phyloP scores from a whole-genome alignment of 192 early-diverging fungal genomes.

The Backusella macrospora region DNA sequence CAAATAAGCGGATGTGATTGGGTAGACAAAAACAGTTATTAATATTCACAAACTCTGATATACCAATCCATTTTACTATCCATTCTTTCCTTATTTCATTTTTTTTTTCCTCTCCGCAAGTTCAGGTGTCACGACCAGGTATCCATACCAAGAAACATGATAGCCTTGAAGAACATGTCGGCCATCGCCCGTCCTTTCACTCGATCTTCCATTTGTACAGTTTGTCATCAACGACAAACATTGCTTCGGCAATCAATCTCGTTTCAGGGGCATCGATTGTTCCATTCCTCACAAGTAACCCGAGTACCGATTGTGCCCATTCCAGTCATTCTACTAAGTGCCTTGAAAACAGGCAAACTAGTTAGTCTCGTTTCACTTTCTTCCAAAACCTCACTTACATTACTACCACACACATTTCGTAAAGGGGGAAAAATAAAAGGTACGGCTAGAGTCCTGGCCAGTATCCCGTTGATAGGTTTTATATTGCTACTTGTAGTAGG shows the following conservation, averaged over 20 bases:
- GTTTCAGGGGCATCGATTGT: conserved; percentile 12
- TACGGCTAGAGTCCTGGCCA: conserved; percentile 33
- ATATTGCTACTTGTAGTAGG: conserved; percentile 33
- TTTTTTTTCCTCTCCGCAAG: neutral
- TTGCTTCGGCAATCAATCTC: too few relatives aligned
- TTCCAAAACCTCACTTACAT: conserved; percentile 39
- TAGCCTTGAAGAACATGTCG: neutral
- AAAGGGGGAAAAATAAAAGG: neutral
- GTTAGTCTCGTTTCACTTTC: conserved; percentile 40
- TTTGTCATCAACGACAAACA: neutral
- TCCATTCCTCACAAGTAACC: conserved; percentile 31
- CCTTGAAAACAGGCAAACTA: conserved; percentile 41
- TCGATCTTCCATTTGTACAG: neutral
- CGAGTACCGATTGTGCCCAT: conserved; percentile 38
- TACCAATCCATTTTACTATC: neutral
- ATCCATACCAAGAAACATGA: conserved; percentile 13
- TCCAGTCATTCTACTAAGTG: conserved; percentile 30
- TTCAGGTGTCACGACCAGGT: conserved; percentile 20
- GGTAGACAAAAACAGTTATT: too few relatives aligned
- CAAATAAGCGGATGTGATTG: too few relatives aligned
- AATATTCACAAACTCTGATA: too few relatives aligned
- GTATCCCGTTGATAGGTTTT: conserved; percentile 37
- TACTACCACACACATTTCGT: conserved; percentile 40
- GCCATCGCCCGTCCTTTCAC: neutral
- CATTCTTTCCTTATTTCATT: neutral